A percentile compares a stretch with the other conserved stretches of the same genome.
Conservation (phyloP, 2,329 filamentous ascomycete genomes). For the Phoma sp. region DNA sequence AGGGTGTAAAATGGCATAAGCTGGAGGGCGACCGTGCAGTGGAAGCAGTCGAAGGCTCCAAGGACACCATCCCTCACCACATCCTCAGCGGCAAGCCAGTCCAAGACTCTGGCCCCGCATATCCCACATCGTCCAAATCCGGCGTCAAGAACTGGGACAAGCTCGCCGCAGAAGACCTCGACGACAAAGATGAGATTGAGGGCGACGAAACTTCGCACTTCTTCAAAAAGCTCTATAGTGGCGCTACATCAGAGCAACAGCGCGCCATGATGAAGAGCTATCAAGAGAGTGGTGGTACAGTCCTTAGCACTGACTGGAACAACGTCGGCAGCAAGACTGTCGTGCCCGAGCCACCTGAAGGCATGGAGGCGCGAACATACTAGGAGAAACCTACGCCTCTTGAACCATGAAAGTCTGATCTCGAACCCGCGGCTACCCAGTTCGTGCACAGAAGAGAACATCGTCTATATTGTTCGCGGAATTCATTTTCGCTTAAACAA, state of each 20-base stretch:
- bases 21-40: constrained; percentile 55
- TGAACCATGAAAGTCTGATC: background rate
- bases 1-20: constrained; percentile 71
- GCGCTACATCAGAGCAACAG: constrained; percentile 77
- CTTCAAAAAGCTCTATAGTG: constrained; percentile 88
- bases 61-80: constrained; percentile 24
- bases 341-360: constrained; percentile 75
- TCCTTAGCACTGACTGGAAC: constrained; percentile 88
- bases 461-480: no score
- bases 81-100: constrained; percentile 26
- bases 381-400: constrained; percentile 35
- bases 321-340: constrained; percentile 78
- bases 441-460: background rate
- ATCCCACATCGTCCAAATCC: constrained; percentile 83
- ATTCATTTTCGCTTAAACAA: no score
- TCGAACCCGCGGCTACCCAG: background rate
- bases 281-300: constrained; percentile 89
- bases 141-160: constrained; percentile 95
- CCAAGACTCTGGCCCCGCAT: constrained; percentile 60
- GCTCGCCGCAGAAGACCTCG: constrained; percentile 61
- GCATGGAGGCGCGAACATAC: constrained; percentile 76
- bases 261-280: constrained; percentile 99
- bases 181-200: constrained; percentile 60
- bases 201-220: constrained; percentile 76
- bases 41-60: constrained; percentile 11